A percentile compares a stretch with the other conserved stretches of the same genome.
These are phyloP conservation scores for Lepidium africanum DNA, from an alignment of 345 rosid genomes.

Conservation along the genomic window DNA sequence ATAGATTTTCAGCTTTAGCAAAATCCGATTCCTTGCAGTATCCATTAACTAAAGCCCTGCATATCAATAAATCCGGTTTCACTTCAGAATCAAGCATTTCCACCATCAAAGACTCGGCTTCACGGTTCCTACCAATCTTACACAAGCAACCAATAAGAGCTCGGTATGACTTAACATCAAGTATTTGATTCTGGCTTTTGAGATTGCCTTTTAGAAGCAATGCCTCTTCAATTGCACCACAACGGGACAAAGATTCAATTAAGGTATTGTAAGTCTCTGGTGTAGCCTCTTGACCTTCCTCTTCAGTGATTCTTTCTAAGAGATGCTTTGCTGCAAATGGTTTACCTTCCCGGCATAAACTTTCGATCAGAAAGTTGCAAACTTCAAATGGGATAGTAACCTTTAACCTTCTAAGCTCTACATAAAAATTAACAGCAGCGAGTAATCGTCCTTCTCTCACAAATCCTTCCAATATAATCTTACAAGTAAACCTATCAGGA, in stretches of 20 bases:
- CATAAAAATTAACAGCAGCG: slow-evolving; percentile 70
- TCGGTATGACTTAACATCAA: slow-evolving; percentile 31
- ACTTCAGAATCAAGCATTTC: slow-evolving; percentile 55
- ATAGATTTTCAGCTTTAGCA: slow-evolving; percentile 48
- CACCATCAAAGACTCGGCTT: slow-evolving; percentile 50
- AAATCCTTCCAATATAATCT: slow-evolving; percentile 51
- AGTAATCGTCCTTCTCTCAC: slow-evolving; percentile 44
- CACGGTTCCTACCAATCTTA: slow-evolving; percentile 36
- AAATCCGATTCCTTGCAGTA: slow-evolving; percentile 46
- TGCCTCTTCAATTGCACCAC: slow-evolving; percentile 41
- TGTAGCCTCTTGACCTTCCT: slow-evolving; percentile 38
- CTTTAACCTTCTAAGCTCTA: slow-evolving; percentile 54
- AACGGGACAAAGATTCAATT: slow-evolving; percentile 46
- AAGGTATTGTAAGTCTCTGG: slow-evolving; percentile 37
- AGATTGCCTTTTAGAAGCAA: slow-evolving; percentile 52
- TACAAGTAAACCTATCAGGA: slow-evolving; percentile 58
- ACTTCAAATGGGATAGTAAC: slow-evolving; percentile 41
- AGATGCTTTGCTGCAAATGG: slow-evolving; percentile 87
- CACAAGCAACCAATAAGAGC: slow-evolving; percentile 56
- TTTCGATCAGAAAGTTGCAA: slow-evolving; percentile 43
- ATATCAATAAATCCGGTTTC: slow-evolving; percentile 48
- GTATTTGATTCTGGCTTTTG: slow-evolving; percentile 22
- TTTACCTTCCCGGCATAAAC: slow-evolving; percentile 53
- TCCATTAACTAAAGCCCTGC: slow-evolving; percentile 45
- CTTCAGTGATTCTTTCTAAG: slow-evolving; percentile 34